These are phyloP conservation scores for Entelexis paramagnoliae DNA, from an alignment of 1,139 yeast genomes.

Conservation along the genomic window DNA sequence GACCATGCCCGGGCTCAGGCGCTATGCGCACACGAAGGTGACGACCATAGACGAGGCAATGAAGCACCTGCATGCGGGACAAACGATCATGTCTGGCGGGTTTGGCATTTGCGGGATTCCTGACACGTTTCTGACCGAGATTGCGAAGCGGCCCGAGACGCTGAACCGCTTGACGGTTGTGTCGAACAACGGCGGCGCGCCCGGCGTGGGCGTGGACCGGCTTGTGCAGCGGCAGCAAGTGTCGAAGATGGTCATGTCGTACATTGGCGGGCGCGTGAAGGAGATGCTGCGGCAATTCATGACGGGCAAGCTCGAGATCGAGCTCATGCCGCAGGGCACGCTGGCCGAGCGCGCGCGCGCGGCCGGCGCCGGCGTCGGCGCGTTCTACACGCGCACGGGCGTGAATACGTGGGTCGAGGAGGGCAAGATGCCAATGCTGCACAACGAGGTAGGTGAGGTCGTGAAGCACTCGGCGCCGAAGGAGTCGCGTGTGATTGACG, in stretches of 20 bases:
- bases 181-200: constrained; percentile 44
- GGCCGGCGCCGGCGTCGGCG: constrained; percentile 45
- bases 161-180: constrained; percentile 38
- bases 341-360: constrained; percentile 43
- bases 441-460: constrained; percentile 33
- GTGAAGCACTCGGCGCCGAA: constrained; percentile 35
- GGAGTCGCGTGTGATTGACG: constrained; percentile 38
- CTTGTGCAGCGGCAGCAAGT: constrained; percentile 40
- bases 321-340: constrained; percentile 44
- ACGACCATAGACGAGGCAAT: constrained; percentile 18
- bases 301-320: constrained; percentile 39
- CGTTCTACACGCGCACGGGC: constrained; percentile 43
- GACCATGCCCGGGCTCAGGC: neutral
- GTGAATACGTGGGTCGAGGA: constrained; percentile 45
- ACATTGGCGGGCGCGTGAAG: constrained; percentile 39
- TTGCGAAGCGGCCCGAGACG: constrained; percentile 29
- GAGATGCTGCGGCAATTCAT: constrained; percentile 38
- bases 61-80: constrained; percentile 29
- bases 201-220: constrained; percentile 39
- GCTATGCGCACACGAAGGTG: constrained; percentile 16
- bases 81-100: constrained; percentile 40
- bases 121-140: constrained; percentile 38
- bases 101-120: constrained; percentile 44
- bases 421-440: constrained; percentile 41
- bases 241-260: constrained; percentile 40